These are phyloP conservation scores for Lepidium campestre DNA, from an alignment of 441 rosid genomes.

Conservation along the genomic window DNA sequence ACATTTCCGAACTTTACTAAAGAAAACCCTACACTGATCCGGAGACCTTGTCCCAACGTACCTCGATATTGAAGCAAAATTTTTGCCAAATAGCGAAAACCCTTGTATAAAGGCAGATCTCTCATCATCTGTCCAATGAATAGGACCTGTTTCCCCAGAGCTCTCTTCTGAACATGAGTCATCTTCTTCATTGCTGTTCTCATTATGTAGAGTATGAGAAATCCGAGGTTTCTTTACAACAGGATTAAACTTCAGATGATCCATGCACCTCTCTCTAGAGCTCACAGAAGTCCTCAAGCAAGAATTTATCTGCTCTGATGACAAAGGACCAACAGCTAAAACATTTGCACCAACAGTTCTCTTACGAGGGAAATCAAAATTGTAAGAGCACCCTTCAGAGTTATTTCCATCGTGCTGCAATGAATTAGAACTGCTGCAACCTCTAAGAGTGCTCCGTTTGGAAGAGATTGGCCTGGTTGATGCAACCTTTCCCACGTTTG, in stretches of 20 bases:
- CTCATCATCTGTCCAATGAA: constrained; percentile 94
- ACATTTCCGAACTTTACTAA: constrained; percentile 89
- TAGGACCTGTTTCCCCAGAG: constrained; percentile 73
- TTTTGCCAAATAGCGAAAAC: constrained; percentile 71
- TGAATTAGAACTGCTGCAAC: constrained; percentile 41
- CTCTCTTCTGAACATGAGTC: constrained; percentile 94
- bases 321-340: constrained; percentile 78
- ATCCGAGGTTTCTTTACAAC: constrained; percentile 40
- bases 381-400: constrained; percentile 46
- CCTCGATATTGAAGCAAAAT: constrained; percentile 67
- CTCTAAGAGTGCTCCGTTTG: constrained; percentile 42
- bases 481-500: constrained; percentile 48
- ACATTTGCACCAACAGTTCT: constrained; percentile 83
- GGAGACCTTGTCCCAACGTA: constrained; percentile 64
- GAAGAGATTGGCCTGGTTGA: constrained; percentile 35
- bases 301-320: constrained; percentile 87
- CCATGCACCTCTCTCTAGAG: constrained; percentile 44
- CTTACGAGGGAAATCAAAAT: constrained; percentile 51
- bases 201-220: constrained; percentile 52
- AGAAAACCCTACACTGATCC: constrained; percentile 88
- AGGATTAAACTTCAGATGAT: constrained; percentile 48
- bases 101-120: constrained; percentile 69
- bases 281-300: constrained; percentile 69
- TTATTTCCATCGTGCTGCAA: constrained; percentile 36
- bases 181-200: constrained; percentile 53